phyloP scores from a whole-genome alignment of 2,329 filamentous ascomycete genomes.

The Colletotrichum filicis region DNA sequence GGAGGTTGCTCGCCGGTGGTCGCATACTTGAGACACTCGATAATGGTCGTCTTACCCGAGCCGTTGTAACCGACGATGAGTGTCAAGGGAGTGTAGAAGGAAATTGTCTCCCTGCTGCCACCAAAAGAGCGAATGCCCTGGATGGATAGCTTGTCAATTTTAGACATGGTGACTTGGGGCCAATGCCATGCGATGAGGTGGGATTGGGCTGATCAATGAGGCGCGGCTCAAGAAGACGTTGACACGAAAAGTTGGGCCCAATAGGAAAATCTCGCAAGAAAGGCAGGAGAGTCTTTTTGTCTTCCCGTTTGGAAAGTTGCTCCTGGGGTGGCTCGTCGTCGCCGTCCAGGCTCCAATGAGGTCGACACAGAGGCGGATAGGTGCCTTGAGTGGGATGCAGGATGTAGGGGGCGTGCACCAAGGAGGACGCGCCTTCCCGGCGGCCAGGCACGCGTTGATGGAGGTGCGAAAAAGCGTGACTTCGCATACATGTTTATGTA shows the following conservation, averaged over 20 bases:
- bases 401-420: neutral
- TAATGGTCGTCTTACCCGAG: conserved; percentile 98
- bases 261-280: neutral
- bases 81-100: conserved; percentile 90
- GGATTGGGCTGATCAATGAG: neutral
- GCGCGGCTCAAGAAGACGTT: neutral
- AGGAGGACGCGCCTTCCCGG: neutral
- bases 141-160: conserved; percentile 91
- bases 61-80: conserved; percentile 98
- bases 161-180: conserved; percentile 66
- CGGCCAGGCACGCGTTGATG: conserved; percentile 1
- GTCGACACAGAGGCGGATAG: neutral
- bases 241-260: neutral
- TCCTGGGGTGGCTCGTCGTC: neutral
- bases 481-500: neutral
- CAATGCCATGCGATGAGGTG: conserved; percentile 3
- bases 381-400: neutral
- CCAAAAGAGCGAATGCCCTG: conserved; percentile 88
- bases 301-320: neutral
- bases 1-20: conserved; percentile 94
- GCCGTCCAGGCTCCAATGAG: conserved; percentile 11
- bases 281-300: neutral
- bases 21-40: conserved; percentile 98
- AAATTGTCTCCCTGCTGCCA: conserved; percentile 76
- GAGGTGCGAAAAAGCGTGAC: conserved; percentile 23